Evolutionary conservation across 2,329 filamentous ascomycete genomes (phyloP).

Genomic region (Colletotrichum gloeosporioides): DNA sequence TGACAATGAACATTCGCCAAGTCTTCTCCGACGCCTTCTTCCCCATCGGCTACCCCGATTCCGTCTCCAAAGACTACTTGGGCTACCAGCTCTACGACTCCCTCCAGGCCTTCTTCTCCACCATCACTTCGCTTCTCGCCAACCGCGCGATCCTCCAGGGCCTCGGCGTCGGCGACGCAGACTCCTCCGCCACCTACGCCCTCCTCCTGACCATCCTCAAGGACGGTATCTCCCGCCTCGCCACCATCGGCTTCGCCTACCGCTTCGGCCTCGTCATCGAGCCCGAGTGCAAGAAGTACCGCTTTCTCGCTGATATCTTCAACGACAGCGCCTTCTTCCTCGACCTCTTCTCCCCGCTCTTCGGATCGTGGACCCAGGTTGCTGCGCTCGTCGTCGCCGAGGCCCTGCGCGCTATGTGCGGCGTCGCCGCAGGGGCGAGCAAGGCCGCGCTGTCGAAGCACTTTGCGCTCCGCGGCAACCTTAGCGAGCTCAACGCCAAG

Average conservation of each 20-base stretch:
- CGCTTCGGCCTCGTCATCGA: conserved; percentile 82
- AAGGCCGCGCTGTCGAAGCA: conserved; percentile 93
- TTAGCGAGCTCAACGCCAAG: conserved; percentile 93
- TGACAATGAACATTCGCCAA: background rate
- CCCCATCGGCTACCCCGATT: conserved; percentile 86
- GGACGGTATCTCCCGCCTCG: conserved; percentile 79
- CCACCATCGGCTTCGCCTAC: conserved; percentile 87
- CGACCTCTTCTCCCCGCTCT: conserved; percentile 80
- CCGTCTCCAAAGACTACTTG: conserved; percentile 84
- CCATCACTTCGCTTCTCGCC: conserved; percentile 79
- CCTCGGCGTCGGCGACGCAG: conserved; percentile 83
- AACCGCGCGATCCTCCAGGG: conserved; percentile 81
- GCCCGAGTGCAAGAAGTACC: conserved; percentile 89
- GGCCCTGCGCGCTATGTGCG: conserved; percentile 71
- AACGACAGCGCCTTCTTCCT: conserved; percentile 87
- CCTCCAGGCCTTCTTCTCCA: conserved; percentile 83
- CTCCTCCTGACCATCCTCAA: conserved; percentile 84
- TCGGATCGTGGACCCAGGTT: conserved; percentile 61
- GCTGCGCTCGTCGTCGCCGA: conserved; percentile 55
- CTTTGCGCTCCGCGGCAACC: conserved; percentile 85
- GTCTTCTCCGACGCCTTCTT: conserved; percentile 74
- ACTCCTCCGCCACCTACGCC: conserved; percentile 79
- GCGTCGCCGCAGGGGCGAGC: conserved; percentile 86
- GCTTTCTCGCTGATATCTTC: conserved; percentile 85
- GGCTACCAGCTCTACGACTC: conserved; percentile 76